Evolutionary conservation across 306 rosid species (phyloP).

Genomic region (Medicago ruthenica): DNA sequence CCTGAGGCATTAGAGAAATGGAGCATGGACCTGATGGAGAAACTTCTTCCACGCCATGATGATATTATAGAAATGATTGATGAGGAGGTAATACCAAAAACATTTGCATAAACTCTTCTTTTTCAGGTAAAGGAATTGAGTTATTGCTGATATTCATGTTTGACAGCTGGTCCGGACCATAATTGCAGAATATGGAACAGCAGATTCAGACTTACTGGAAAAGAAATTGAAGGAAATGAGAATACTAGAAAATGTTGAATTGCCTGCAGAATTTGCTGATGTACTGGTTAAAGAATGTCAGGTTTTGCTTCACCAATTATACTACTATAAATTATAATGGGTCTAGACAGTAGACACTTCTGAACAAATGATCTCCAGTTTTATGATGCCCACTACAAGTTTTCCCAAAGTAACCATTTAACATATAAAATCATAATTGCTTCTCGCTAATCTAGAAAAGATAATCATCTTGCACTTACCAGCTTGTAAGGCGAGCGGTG

Average conservation of each 20-base stretch:
- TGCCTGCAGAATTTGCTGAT: slow-evolving; percentile 71
- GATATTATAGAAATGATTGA: slow-evolving; percentile 90
- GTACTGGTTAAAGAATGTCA: slow-evolving; percentile 42
- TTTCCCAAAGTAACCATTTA: slow-evolving; percentile 16
- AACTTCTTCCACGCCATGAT: slow-evolving; percentile 92
- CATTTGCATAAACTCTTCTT: slow-evolving; percentile 22
- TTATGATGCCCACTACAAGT: not conserved
- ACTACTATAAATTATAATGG: slow-evolving; percentile 25
- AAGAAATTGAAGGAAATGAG: slow-evolving; percentile 87
- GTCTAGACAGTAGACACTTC: not conserved
- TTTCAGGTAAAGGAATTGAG: slow-evolving; percentile 26
- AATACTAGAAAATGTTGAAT: slow-evolving; percentile 87
- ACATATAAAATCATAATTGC: slow-evolving; percentile 10
- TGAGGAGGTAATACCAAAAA: slow-evolving; percentile 72
- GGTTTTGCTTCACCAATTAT: slow-evolving; percentile 18
- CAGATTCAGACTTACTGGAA: slow-evolving; percentile 65
- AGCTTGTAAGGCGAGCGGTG: not conserved
- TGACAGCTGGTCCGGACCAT: slow-evolving; percentile 76
- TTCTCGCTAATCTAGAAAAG: slow-evolving; percentile 17
- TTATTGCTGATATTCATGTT: slow-evolving; percentile 47
- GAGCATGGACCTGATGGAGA: slow-evolving; percentile 91
- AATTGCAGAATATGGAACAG: slow-evolving; percentile 73
- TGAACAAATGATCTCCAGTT: slow-evolving; percentile 20
- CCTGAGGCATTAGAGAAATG: slow-evolving; percentile 99
- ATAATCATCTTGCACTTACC: slow-evolving; percentile 20